phyloP scores from a whole-genome alignment of 805 yeast genomes.

The Nakazawaea molendinolei region DNA sequence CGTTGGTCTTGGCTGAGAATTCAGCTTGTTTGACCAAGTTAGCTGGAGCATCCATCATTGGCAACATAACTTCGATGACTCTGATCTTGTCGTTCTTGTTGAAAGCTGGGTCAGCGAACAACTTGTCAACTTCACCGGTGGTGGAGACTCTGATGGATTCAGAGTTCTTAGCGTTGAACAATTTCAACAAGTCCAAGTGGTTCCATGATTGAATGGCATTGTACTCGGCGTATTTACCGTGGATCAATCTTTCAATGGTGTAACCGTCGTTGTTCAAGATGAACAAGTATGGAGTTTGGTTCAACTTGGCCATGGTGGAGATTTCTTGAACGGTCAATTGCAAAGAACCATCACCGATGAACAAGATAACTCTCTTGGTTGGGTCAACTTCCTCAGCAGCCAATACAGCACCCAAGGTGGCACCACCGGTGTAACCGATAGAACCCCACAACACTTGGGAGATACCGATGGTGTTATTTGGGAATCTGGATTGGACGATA shows the following conservation, averaged over 20 bases:
- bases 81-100: slow-evolving; percentile 53
- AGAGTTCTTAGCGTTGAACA: slow-evolving; percentile 49
- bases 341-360: slow-evolving; percentile 72
- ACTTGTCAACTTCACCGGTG: slow-evolving; percentile 49
- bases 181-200: slow-evolving; percentile 47
- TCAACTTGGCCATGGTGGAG: slow-evolving; percentile 63
- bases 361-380: slow-evolving; percentile 54
- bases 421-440: slow-evolving; percentile 66
- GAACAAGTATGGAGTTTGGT: slow-evolving; percentile 59
- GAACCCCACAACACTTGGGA: slow-evolving; percentile 77
- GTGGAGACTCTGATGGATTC: slow-evolving; percentile 49
- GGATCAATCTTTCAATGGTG: slow-evolving; percentile 70
- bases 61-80: slow-evolving; percentile 62
- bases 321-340: slow-evolving; percentile 72
- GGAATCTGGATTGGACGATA: slow-evolving; percentile 59
- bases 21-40: slow-evolving; percentile 63
- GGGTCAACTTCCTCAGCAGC: slow-evolving; percentile 62
- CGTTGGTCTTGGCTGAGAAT: slow-evolving; percentile 30
- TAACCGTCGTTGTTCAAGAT: slow-evolving; percentile 69
- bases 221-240: slow-evolving; percentile 59
- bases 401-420: slow-evolving; percentile 60
- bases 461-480: slow-evolving; percentile 54
- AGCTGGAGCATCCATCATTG: slow-evolving; percentile 63
- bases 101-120: slow-evolving; percentile 41
- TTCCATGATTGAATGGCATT: slow-evolving; percentile 68